Conservation (phyloP, 805 yeast genomes). For the Starmera quercuum region DNA sequence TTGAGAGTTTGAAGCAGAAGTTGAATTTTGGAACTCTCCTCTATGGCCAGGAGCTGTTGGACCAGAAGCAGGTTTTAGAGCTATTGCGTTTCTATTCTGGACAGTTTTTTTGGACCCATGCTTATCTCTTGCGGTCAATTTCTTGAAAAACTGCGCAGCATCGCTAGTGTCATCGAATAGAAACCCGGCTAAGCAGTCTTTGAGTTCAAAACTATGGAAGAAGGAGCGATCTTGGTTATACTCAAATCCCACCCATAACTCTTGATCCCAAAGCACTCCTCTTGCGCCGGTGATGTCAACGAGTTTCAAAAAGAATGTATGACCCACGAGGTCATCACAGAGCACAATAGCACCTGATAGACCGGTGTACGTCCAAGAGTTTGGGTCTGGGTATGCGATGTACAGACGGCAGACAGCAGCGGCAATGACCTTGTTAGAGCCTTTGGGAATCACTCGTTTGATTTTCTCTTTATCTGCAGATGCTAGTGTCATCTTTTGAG, state of each 20-base stretch:
- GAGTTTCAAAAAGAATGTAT: conserved; percentile 82
- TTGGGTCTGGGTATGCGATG: conserved; percentile 80
- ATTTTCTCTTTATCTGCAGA: conserved; percentile 78
- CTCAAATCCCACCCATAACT: conserved; percentile 77
- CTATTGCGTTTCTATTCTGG: conserved; percentile 82
- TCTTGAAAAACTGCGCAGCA: conserved; percentile 78
- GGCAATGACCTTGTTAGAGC: conserved; percentile 79
- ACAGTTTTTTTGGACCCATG: conserved; percentile 83
- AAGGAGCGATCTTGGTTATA: conserved; percentile 92
- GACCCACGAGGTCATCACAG: conserved; percentile 91
- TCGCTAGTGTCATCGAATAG: conserved; percentile 85
- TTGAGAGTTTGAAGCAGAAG: conserved; percentile 34
- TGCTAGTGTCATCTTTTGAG: conserved; percentile 23
- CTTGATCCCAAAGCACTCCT: conserved; percentile 98
- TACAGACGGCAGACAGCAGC: conserved; percentile 87
- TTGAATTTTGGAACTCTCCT: conserved; percentile 15
- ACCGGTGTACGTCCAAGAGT: conserved; percentile 83
- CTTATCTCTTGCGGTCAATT: conserved; percentile 67
- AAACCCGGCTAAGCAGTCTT: conserved; percentile 80
- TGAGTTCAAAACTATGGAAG: conserved; percentile 91
- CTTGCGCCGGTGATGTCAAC: conserved; percentile 77
- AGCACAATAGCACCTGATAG: conserved; percentile 79
- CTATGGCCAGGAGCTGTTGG: conserved; percentile 23
- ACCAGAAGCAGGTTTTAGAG: conserved; percentile 48
- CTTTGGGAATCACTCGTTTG: conserved; percentile 83